These are phyloP conservation scores for Mortierella polycephala DNA, from an alignment of 371 early-diverging fungal species.

Conservation along the genomic window DNA sequence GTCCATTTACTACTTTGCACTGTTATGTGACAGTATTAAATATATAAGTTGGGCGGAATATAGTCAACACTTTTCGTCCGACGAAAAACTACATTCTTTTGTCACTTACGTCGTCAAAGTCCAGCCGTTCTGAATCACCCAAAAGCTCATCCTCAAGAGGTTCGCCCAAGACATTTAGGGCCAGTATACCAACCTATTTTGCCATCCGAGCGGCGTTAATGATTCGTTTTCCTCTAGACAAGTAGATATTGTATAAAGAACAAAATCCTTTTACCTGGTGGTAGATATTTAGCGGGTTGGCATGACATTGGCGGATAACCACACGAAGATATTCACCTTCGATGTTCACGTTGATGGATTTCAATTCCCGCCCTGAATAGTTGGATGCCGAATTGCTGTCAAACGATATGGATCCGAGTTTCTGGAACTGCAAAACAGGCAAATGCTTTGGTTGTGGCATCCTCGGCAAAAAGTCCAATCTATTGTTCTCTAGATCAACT, in stretches of 20 bases:
- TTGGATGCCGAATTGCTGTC: slow-evolving; percentile 63
- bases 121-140: slow-evolving; percentile 41
- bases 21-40: neutral
- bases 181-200: slow-evolving; percentile 67
- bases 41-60: neutral
- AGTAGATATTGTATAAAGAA: no score
- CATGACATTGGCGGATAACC: slow-evolving; percentile 75
- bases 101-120: slow-evolving; percentile 31
- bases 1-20: slow-evolving; percentile 49
- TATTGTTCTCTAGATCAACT: slow-evolving; percentile 27
- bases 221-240: neutral
- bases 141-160: slow-evolving; percentile 42
- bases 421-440: slow-evolving; percentile 44
- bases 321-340: slow-evolving; percentile 78
- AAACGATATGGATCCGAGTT: slow-evolving; percentile 60
- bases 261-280: slow-evolving; percentile 68
- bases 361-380: slow-evolving; percentile 75
- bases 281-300: slow-evolving; percentile 77
- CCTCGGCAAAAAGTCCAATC: slow-evolving; percentile 20
- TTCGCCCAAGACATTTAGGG: slow-evolving; percentile 67
- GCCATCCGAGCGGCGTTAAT: neutral
- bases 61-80: neutral
- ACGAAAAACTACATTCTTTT: neutral
- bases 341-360: slow-evolving; percentile 79
- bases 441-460: slow-evolving; percentile 18